Percentiles rank a stretch among this genome's conserved stretches.
Conservation (phyloP, 2,329 filamentous ascomycete species). For the Apiospora marii region DNA sequence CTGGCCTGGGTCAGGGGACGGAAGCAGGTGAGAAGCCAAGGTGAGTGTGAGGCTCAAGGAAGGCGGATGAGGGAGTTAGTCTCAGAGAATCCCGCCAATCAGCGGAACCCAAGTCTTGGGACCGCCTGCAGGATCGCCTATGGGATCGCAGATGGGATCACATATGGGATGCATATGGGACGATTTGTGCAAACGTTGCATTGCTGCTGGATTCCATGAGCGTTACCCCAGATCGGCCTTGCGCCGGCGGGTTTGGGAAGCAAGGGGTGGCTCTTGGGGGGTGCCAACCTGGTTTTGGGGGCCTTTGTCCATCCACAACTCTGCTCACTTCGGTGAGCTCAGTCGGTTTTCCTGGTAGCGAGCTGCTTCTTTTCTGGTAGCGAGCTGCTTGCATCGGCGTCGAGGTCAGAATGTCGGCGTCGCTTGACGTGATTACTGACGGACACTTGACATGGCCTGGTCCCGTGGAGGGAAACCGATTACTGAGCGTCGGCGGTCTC, state of each 20-base stretch:
- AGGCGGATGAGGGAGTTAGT: neutral
- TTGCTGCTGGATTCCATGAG: neutral
- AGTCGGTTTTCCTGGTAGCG: neutral
- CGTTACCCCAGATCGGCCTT: neutral
- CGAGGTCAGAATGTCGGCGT: neutral
- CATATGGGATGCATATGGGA: neutral
- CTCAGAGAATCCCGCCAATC: neutral
- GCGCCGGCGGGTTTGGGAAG: neutral
- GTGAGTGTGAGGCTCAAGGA: conserved; percentile 6
- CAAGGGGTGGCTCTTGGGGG: neutral
- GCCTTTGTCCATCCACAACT: neutral
- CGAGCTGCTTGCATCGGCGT: neutral
- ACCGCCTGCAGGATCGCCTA: neutral
- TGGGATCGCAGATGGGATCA: neutral
- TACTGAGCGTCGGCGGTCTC: neutral
- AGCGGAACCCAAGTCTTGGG: neutral
- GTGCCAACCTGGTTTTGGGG: neutral
- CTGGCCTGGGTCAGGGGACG: neutral
- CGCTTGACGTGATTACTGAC: neutral
- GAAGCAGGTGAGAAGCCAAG: neutral
- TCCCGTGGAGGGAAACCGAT: neutral
- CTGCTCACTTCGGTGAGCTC: neutral
- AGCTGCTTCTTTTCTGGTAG: neutral
- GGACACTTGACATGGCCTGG: neutral
- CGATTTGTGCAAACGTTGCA: conserved; percentile 7